Evolutionary conservation across 371 early-diverging fungal genomes (phyloP), one percentile per base, ranked within the genome.

Genomic region (Rhizopus delemar): DNA sequence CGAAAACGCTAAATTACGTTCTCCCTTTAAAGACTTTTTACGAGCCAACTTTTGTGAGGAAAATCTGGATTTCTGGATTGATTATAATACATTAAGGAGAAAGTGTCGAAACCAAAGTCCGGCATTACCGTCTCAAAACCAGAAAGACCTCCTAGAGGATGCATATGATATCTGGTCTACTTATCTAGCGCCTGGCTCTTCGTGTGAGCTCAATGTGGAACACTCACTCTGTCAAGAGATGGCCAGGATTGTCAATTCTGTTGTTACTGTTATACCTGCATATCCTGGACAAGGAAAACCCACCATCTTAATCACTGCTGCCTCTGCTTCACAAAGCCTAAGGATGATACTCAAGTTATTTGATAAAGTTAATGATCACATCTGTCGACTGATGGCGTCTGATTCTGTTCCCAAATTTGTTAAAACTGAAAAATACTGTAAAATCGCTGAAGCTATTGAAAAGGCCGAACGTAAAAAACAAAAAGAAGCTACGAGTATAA

Each of bases 331-430:
- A 3, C 73, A 73, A 35, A 73, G 74, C 35, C 34, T 81, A 29
- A 46, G 74, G 13, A 70, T 77, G 54, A 74, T 81, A 69, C 71
- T 86, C 2, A 74, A 78, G 36, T 67, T 88, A 68, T 85, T 88
- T 65, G 85, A 87, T 46, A 63, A 65, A 29, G 84, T 83, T 7
- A 82, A 89, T 51, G 86, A 87, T 7, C 88, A 89, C 49, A 87
- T 89, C 53, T 91, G 87, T 70, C 71, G 84, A 29, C 69, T 91
- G 8, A 86, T 89, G 88, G 88, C 91, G 13, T 84, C 85, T 1
- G 91, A 91, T 54, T 89, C 90, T 12, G 86, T 90, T n/a, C 90
- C 91, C 0, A 91, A 89, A 72, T 91, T 89, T 68, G 74, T 85
- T 15, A 84, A 78, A 57, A 89, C 91, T 3, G 83, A 84, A 41